phyloP scores from a whole-genome alignment of 345 rosid species.

The Diplotaxis tenuifolia region DNA sequence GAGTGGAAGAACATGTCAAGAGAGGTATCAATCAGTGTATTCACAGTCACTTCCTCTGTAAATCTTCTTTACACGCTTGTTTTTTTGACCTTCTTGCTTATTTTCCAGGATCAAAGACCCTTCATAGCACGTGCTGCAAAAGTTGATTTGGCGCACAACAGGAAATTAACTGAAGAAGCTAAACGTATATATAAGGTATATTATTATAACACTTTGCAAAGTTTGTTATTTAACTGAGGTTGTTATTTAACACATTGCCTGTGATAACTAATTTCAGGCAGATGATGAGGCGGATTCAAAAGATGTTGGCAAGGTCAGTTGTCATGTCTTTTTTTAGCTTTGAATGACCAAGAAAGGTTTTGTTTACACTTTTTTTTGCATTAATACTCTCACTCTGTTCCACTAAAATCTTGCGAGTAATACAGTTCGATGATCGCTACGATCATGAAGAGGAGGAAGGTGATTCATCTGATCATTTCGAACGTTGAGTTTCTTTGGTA shows the following conservation, averaged over 20 bases:
- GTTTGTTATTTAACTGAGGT: no score
- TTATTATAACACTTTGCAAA: not conserved
- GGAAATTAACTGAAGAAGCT: conserved; percentile 28
- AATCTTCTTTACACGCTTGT: not conserved
- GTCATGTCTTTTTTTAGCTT: not conserved
- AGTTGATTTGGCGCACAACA: conserved; percentile 33
- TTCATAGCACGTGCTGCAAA: conserved; percentile 42
- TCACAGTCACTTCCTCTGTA: not conserved
- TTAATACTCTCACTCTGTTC: not conserved
- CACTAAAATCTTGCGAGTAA: not conserved
- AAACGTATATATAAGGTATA: conserved; percentile 15
- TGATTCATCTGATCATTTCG: conserved; percentile 26
- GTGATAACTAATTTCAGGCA: conserved; percentile 28
- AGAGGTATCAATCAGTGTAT: conserved; percentile 45
- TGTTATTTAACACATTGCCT: not conserved
- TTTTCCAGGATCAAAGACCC: conserved; percentile 55
- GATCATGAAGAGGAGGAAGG: conserved; percentile 13
- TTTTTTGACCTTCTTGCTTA: conserved; percentile 5
- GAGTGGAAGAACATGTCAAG: conserved; percentile 65
- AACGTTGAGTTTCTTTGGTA: conserved; percentile 28
- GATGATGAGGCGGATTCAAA: conserved; percentile 47
- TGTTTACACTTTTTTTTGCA: not conserved
- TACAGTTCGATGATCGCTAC: conserved; percentile 30
- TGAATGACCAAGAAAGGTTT: not conserved
- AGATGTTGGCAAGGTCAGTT: conserved; percentile 35